These are phyloP conservation scores for Suhomyces chickasaworum DNA, from an alignment of 1,139 yeast species.

Conservation along the genomic window DNA sequence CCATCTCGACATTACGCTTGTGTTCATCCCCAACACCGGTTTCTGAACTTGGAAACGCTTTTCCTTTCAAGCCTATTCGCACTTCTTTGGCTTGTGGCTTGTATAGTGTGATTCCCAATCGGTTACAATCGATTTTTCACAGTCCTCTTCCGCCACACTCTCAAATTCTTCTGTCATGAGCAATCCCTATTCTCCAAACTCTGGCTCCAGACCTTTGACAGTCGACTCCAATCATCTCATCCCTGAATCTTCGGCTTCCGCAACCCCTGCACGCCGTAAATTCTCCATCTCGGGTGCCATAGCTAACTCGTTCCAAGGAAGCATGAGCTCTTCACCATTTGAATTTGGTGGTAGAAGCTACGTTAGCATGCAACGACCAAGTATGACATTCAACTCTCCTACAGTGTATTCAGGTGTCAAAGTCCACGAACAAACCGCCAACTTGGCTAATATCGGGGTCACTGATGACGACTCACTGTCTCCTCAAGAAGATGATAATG, in stretches of 20 bases:
- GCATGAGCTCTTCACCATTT: slow-evolving; percentile 31
- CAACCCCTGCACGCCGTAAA: slow-evolving; percentile 18
- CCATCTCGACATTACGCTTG: neutral
- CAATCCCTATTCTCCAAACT: neutral
- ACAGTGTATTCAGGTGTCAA: slow-evolving; percentile 50
- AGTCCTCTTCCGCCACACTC: neutral
- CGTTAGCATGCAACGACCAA: slow-evolving; percentile 33
- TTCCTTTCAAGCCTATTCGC: neutral
- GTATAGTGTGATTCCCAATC: neutral
- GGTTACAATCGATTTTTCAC: neutral
- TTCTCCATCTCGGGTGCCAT: slow-evolving; percentile 32
- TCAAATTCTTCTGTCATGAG: neutral
- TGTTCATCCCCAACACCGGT: neutral
- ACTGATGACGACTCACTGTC: slow-evolving; percentile 37
- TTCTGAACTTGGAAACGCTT: neutral
- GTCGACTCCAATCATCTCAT: neutral
- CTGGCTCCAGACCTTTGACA: slow-evolving; percentile 2
- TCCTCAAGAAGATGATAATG: slow-evolving; percentile 3
- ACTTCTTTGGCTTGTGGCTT: neutral
- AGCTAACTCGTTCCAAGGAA: slow-evolving; percentile 23
- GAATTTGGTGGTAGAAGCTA: slow-evolving; percentile 51
- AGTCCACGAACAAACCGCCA: slow-evolving; percentile 66
- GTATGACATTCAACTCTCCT: slow-evolving; percentile 32
- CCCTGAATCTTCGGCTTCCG: slow-evolving; percentile 1
- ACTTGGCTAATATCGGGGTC: slow-evolving; percentile 61